Base-by-base conservation (phyloP, 2,329 filamentous ascomycete genomes). In the Incumbomyces lentus region DNA sequence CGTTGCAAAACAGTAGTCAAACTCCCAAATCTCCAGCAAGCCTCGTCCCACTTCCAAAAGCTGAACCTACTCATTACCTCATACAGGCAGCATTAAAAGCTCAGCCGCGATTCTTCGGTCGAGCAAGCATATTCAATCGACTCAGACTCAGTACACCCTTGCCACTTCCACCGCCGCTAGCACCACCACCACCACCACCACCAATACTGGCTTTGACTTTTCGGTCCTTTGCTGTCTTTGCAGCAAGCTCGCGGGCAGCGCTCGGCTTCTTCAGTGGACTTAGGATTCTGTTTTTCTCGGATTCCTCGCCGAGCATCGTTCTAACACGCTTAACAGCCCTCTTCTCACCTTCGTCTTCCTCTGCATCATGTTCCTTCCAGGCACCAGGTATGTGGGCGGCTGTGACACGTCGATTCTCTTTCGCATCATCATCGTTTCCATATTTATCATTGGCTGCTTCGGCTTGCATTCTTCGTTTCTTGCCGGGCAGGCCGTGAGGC, bases 111-210 rank as follows among this genome's bases (percentile, higher is more conserved):
- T 60, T 55, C 58, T 71, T 73, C 2, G 70, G 70, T 48, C 65
- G 65, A 13, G 68, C 60, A 30, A 73, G 61, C 64, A 71, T 64
- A 49, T 72, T 70, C 55, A 73, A 56, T 22, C 70, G 66, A 49
- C 66, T 69, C 54, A 71, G 56, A 46, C 64, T 72, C 43, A 72
- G 58, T 14, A 62, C 58, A 14, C 58, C 55, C 16, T 56, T 35
- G 4, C 22, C 22, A 26, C 22, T 26, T 26, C 22, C 22, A 26
- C 5, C 22, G 22, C 22, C 22, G 33, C 33, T 35, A 13, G 14
- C 18, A n/a, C 33, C 33, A 17, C 60, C 40, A 6, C 12, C 38
- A 19, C 40, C 44, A 17, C n/a, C 13, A 3, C 36, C 36, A 16
- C 36, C 36, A 37, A 47, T 47, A 11, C 53, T 39, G 31, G 44